These are phyloP conservation scores for Biscutella auriculata DNA, from an alignment of 441 rosid genomes.

Conservation along the genomic window DNA sequence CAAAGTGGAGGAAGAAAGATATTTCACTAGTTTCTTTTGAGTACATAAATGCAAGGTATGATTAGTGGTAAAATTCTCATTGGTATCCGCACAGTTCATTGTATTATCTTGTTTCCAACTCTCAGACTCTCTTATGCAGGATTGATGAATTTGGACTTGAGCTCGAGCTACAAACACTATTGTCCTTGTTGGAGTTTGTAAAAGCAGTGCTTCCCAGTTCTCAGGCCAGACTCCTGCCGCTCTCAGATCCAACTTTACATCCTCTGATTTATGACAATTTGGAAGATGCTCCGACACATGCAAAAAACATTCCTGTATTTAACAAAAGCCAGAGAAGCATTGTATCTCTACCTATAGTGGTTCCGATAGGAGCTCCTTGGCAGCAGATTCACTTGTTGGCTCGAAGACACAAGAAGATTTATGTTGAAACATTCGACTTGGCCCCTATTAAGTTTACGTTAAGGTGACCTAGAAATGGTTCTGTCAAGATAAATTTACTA, in stretches of 20 bases:
- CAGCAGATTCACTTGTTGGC: constrained; percentile 75
- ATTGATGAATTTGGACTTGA: constrained; percentile 71
- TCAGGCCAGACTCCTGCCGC: constrained; percentile 43
- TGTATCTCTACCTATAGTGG: constrained; percentile 46
- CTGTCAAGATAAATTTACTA: background rate
- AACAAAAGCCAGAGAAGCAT: constrained; percentile 30
- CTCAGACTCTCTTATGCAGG: constrained; percentile 45
- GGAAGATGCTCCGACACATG: constrained; percentile 29
- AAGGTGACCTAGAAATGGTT: constrained; percentile 37
- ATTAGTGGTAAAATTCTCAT: constrained; percentile 1
- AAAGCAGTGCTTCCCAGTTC: constrained; percentile 57
- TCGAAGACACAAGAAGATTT: constrained; percentile 74
- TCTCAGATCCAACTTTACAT: constrained; percentile 37
- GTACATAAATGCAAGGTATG: constrained; percentile 59
- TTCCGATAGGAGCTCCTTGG: constrained; percentile 99
- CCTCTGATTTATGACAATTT: constrained; percentile 33
- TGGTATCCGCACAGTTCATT: constrained; percentile 7
- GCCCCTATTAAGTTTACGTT: constrained; percentile 71
- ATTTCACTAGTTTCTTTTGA: constrained; percentile 53
- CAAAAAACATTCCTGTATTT: constrained; percentile 25
- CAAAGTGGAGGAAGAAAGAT: constrained; percentile 89
- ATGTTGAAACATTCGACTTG: constrained; percentile 74
- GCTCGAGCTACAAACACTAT: constrained; percentile 78
- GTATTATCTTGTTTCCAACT: background rate
- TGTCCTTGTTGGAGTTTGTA: constrained; percentile 56